Base-by-base conservation (phyloP, 495 filamentous ascomycete genomes). In the Penicillium lividum region DNA sequence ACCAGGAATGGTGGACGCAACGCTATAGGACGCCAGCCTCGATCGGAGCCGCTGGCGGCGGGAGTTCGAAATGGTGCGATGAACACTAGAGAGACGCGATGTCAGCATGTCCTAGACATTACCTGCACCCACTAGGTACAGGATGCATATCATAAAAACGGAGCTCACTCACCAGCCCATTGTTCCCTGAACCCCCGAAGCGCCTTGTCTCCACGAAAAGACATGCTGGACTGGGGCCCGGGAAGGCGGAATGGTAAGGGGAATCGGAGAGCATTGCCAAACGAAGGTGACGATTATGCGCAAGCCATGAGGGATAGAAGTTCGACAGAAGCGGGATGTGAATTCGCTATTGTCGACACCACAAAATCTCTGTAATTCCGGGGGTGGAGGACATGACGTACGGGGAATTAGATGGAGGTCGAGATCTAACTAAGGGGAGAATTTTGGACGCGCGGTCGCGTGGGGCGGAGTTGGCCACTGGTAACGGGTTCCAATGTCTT, bases 11-110 rank as follows among this genome's bases (percentile, higher is more conserved):
- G 63, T 10, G 68, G 72, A 28, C 73, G 73, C 38, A 76, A 53
- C 38, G 73, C 66, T 13, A 77, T 34, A 16, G 74, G 74, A 13
- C 74, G 71, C 74, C 74, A 77, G 59, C 68, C 68, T 29, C 34
- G 62, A 29, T 16, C 45, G 47, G 56, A 59, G 34, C 43, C 57
- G 42, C 18, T 28, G n/a, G 45, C 7, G 43, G 7, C 33, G 30
- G 45, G 42, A 29, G 54, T 25, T n/a, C 30, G 43, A 30, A 69
- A 61, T 5, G 64, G 61, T n/a, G 61, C 53, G 36, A 63, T 58
- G 50, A 62, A 64, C 45, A 56, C 64, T 64, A 43, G 5, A 31
- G 11, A 31, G 29, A 40, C 1, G 15, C 4, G 38, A 42, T 13
- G 50, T 54, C 44, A 33, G 44, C 29, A 51, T 43, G 27, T 30